Conservation (phyloP, 257 asterid genomes). For the Verbascum thapsus region DNA sequence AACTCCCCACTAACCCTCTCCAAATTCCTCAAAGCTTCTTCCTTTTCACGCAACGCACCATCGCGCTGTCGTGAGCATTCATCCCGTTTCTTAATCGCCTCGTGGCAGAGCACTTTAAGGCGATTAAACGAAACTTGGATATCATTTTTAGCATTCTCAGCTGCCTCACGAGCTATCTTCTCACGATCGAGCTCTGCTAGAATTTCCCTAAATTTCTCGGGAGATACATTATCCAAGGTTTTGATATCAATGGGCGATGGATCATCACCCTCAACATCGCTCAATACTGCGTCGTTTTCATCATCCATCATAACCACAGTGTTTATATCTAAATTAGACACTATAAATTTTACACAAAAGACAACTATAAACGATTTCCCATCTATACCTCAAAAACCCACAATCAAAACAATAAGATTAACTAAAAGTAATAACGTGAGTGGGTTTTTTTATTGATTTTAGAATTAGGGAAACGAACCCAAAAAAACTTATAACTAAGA, state of each 20-base stretch:
- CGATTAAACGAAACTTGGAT: conserved; percentile 75
- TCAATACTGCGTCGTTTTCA: conserved; percentile 70
- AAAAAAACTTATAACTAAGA: not conserved
- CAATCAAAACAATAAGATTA: conserved; percentile 16
- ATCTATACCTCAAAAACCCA: conserved; percentile 26
- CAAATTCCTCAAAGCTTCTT: conserved; percentile 52
- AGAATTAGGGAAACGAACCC: conserved; percentile 21
- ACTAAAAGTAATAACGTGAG: not conserved
- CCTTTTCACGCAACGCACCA: conserved; percentile 71
- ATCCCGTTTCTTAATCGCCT: conserved; percentile 85
- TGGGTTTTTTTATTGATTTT: conserved; percentile 40
- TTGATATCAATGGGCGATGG: conserved; percentile 48
- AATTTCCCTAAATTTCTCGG: conserved; percentile 65
- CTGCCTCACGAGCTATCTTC: conserved; percentile 69
- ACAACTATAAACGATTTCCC: conserved; percentile 12
- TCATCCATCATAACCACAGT: conserved; percentile 52
- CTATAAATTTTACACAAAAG: conserved; percentile 25
- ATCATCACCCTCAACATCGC: conserved; percentile 96
- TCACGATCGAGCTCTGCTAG: conserved; percentile 88
- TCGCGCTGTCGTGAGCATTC: conserved; percentile 82
- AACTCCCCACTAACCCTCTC: conserved; percentile 47
- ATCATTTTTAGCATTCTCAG: conserved; percentile 71
- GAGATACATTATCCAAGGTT: conserved; percentile 54
- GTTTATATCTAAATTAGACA: conserved; percentile 3
- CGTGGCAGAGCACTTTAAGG: conserved; percentile 80